phyloP scores from a whole-genome alignment of 2,329 filamentous ascomycete species.

The Sodiomyces alkalinus region DNA sequence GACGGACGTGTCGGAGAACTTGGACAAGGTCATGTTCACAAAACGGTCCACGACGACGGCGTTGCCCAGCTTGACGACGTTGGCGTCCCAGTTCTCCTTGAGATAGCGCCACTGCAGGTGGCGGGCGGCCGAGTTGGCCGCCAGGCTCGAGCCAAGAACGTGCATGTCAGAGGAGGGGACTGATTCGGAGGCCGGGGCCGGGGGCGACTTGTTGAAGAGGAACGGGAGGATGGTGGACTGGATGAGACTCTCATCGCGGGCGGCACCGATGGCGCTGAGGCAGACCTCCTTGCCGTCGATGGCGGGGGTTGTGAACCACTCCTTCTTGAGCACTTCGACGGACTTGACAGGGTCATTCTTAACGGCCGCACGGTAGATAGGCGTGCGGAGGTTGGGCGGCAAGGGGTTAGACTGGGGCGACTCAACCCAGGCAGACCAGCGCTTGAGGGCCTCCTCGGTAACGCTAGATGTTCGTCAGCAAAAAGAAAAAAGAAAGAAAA shows the following conservation, averaged over 20 bases:
- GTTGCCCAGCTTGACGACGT: conserved; percentile 62
- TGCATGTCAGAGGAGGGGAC: conserved; percentile 82
- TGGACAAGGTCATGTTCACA: conserved; percentile 60
- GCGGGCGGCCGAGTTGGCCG: conserved; percentile 59
- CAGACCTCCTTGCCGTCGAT: conserved; percentile 86
- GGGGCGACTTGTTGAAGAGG: conserved; percentile 53
- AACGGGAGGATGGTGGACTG: conserved; percentile 54
- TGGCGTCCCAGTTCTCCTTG: conserved; percentile 64
- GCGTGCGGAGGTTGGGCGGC: conserved; percentile 64
- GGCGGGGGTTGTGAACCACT: conserved; percentile 69
- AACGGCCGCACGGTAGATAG: conserved; percentile 68
- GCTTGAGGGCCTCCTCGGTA: conserved; percentile 57
- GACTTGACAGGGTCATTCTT: conserved; percentile 51
- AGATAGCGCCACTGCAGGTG: conserved; percentile 71
- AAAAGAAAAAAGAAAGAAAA: no score
- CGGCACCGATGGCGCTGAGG: conserved; percentile 59
- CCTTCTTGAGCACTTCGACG: conserved; percentile 65
- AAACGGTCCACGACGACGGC: conserved; percentile 84
- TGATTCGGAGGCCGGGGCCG: conserved; percentile 32
- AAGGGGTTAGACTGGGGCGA: conserved; percentile 55
- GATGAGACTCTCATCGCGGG: conserved; percentile 54
- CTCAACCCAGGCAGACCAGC: conserved; percentile 66
- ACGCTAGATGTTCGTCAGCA: conserved; percentile 31
- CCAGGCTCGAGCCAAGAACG: conserved; percentile 57
- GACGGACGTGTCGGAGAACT: conserved; percentile 56